These are phyloP conservation scores for Ceratocystis colombiana DNA, from an alignment of 2,329 filamentous ascomycete genomes.

Conservation along the genomic window DNA sequence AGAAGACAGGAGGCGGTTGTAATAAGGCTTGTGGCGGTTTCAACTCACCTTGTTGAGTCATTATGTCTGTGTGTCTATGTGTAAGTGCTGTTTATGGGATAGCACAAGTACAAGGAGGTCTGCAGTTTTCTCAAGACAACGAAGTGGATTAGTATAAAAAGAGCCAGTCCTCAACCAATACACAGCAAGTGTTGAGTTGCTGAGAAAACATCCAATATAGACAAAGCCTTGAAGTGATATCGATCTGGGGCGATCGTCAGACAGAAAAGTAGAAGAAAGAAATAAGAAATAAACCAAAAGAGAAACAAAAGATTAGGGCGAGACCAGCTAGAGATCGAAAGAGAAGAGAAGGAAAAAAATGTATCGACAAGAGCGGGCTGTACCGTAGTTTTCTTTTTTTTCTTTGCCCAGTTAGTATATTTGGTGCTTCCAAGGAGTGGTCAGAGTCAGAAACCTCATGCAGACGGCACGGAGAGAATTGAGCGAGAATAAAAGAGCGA, in stretches of 20 bases:
- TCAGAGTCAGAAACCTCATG: constrained; percentile 19
- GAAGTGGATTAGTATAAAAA: background rate
- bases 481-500: background rate
- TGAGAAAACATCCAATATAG: background rate
- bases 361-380: constrained; percentile 9
- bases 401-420: background rate
- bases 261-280: background rate
- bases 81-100: background rate
- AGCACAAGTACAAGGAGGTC: background rate
- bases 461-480: constrained; percentile 33
- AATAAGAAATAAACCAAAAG: constrained; percentile 24
- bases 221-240: background rate
- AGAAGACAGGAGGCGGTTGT: constrained; percentile 25
- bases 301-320: constrained; percentile 32
- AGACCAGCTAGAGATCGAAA: constrained; percentile 48
- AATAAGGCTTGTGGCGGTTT: background rate
- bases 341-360: constrained; percentile 31
- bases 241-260: background rate
- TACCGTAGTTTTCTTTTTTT: constrained; percentile 13
- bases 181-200: background rate
- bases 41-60: constrained; percentile 37
- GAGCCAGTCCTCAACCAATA: background rate
- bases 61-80: constrained; percentile 26
- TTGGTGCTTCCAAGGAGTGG: background rate
- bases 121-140: background rate